These are phyloP conservation scores for Kazachstania sp. DNA, from an alignment of 1,139 yeast species.

Conservation along the genomic window DNA sequence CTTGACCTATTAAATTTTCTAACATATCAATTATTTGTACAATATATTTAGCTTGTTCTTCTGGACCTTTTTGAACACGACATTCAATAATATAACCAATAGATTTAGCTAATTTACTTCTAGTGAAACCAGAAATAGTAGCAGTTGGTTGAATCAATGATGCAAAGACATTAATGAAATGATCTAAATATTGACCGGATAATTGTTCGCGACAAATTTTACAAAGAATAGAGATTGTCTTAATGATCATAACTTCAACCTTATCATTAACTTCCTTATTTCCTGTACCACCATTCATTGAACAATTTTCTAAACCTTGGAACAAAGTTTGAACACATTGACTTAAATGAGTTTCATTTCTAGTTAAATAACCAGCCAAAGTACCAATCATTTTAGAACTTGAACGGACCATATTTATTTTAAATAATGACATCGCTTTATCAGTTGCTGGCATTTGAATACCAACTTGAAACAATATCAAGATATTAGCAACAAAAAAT, in stretches of 20 bases:
- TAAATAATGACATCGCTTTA: constrained; percentile 13
- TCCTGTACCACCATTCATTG: constrained; percentile 8
- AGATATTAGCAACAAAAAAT: constrained; percentile 23
- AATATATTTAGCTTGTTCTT: constrained; percentile 33
- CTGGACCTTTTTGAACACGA: constrained; percentile 40
- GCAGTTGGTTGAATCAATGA: constrained; percentile 42
- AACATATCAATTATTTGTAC: constrained; percentile 25
- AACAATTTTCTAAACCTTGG: constrained; percentile 31
- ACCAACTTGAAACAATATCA: constrained; percentile 25
- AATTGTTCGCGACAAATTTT: constrained; percentile 49
- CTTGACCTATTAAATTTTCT: constrained; percentile 16
- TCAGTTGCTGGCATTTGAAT: constrained; percentile 11
- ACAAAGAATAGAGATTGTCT: constrained; percentile 53
- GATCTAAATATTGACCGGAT: constrained; percentile 38
- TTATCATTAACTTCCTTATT: constrained; percentile 17
- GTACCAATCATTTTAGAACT: constrained; percentile 47
- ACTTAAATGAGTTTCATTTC: constrained; percentile 34
- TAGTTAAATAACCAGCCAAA: constrained; percentile 46
- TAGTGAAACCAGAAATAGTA: constrained; percentile 41
- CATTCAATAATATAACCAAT: constrained; percentile 51
- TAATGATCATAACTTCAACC: constrained; percentile 40
- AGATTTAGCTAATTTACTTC: constrained; percentile 55
- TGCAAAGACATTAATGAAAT: constrained; percentile 44
- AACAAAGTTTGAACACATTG: constrained; percentile 45
- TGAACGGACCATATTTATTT: constrained; percentile 34